A percentile compares a stretch with the other conserved stretches of the same genome.
Conservation (phyloP, 805 yeast species). For the Teunomyces stri region DNA sequence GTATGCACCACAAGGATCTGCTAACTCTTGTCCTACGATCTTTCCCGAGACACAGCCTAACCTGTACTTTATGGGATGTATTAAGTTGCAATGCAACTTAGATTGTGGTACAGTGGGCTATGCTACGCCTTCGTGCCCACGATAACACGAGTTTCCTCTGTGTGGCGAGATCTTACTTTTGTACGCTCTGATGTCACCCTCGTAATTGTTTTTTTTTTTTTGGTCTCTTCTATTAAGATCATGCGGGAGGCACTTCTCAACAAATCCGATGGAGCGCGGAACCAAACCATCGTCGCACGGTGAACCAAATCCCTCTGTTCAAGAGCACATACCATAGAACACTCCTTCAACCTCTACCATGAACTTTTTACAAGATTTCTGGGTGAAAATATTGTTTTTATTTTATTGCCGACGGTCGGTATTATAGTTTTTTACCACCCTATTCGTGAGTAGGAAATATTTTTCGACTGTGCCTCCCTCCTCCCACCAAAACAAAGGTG, state of each 20-base stretch:
- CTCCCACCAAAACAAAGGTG: not conserved
- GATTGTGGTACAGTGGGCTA: too few species aligned
- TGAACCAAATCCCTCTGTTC: not conserved
- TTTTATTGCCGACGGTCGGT: not conserved
- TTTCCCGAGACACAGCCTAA: not conserved
- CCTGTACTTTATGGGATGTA: too few species aligned
- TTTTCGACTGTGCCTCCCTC: conserved; percentile 4
- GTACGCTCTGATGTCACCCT: not conserved
- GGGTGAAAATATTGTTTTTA: not conserved
- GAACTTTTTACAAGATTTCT: too few species aligned
- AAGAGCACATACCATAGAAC: too few species aligned
- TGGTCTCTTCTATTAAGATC: not conserved
- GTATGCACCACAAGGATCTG: not conserved
- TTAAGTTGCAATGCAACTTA: too few species aligned
- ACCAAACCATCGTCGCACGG: not conserved
- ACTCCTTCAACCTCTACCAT: too few species aligned
- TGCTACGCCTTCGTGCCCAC: not conserved
- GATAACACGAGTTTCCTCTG: not conserved
- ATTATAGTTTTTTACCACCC: not conserved
- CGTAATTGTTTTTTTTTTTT: not conserved
- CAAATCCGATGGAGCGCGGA: not conserved
- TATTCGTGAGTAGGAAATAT: not conserved
- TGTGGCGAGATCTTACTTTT: not conserved
- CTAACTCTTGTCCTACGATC: not conserved
- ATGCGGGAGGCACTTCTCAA: not conserved